Evolutionary conservation across 371 early-diverging fungal genomes (phyloP).

Genomic region (Nematocida parisii): DNA sequence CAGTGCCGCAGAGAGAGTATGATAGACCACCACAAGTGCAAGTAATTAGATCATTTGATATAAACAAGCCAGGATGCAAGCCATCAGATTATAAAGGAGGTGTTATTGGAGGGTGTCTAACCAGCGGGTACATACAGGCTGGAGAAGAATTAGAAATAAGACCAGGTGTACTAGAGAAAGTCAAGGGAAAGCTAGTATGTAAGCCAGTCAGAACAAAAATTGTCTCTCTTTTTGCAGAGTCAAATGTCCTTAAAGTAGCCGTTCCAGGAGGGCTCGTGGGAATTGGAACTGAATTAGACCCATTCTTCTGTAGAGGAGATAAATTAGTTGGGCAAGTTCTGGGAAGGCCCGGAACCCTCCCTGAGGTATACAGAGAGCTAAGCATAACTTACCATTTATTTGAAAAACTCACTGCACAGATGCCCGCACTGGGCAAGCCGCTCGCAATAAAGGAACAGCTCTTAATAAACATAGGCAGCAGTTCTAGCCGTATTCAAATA

Average conservation of each 20-base stretch:
- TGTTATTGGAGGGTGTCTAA: slow-evolving; percentile 97
- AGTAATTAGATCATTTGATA: slow-evolving; percentile 98
- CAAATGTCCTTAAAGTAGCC: slow-evolving; percentile 86
- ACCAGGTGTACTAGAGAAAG: slow-evolving; percentile 91
- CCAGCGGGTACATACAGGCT: slow-evolving; percentile 84
- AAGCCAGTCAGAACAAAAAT: slow-evolving; percentile 87
- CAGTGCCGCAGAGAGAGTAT: slow-evolving; percentile 79
- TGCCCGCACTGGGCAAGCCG: slow-evolving; percentile 72
- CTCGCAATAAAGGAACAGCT: slow-evolving; percentile 79
- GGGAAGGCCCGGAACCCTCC: slow-evolving; percentile 87
- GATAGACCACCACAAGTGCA: slow-evolving; percentile 84
- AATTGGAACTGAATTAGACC: slow-evolving; percentile 97
- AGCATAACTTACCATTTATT: slow-evolving; percentile 93
- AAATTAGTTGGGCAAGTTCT: slow-evolving; percentile 96
- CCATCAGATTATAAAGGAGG: slow-evolving; percentile 92
- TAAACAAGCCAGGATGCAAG: slow-evolving; percentile 97
- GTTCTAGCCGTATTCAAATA: slow-evolving; percentile 89
- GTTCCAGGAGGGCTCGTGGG: slow-evolving; percentile 99
- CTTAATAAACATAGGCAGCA: slow-evolving; percentile 95
- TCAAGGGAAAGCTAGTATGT: slow-evolving; percentile 80
- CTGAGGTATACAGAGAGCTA: slow-evolving; percentile 87
- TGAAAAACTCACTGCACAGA: slow-evolving; percentile 84
- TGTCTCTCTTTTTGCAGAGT: slow-evolving; percentile 84
- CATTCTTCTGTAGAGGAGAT: slow-evolving; percentile 94
- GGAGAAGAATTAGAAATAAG: slow-evolving; percentile 97